Conservation (phyloP, 805 yeast species). For the Torulaspora maleeae region DNA sequence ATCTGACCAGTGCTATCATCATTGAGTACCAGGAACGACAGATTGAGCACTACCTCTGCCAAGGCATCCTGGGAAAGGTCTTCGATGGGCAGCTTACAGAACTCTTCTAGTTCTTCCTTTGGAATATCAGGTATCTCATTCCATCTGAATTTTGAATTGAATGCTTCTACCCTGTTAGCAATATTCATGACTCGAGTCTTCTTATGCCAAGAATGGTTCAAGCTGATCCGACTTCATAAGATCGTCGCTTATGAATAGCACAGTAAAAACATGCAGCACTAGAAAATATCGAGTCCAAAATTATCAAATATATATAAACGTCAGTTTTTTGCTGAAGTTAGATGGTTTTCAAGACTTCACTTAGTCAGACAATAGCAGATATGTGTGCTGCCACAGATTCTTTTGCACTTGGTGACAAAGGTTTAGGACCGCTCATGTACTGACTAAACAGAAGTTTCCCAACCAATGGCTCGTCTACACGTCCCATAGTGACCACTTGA, state of each 20-base stretch:
- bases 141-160: constrained; percentile 3
- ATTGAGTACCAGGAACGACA: constrained; percentile 9
- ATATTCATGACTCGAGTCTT: neutral
- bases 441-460: constrained; percentile 66
- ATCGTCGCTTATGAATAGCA: too few relatives aligned
- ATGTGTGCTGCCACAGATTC: constrained; percentile 25
- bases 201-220: too few relatives aligned
- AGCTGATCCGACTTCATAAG: too few relatives aligned
- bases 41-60: constrained; percentile 4
- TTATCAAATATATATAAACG: neutral
- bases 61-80: constrained; percentile 1
- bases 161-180: neutral
- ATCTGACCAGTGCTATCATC: constrained; percentile 1
- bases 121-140: constrained; percentile 3
- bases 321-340: neutral
- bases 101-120: constrained; percentile 4
- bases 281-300: neutral
- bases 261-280: too few relatives aligned
- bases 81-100: constrained; percentile 2
- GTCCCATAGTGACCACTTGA: constrained; percentile 48
- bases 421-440: constrained; percentile 59
- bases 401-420: constrained; percentile 29
- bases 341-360: neutral
- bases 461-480: constrained; percentile 55
- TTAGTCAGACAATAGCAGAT: constrained; percentile 13